phyloP scores from a whole-genome alignment of 169 alveolate genomes.

The Eimeria sp. region DNA sequence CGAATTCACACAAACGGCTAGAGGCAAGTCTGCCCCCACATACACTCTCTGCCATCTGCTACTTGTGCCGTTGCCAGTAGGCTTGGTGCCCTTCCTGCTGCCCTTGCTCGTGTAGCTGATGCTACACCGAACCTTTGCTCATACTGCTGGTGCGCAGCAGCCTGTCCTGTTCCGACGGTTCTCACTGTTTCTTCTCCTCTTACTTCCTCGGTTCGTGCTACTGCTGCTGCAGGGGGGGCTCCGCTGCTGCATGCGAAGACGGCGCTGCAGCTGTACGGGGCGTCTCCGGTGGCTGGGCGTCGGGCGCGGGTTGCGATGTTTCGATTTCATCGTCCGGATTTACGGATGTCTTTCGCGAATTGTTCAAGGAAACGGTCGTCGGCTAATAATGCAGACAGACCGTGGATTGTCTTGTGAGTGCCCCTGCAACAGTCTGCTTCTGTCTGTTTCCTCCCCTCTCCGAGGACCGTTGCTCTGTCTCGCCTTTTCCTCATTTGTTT shows the following conservation, averaged over 20 bases:
- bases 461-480: not conserved
- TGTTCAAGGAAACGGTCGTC: not conserved
- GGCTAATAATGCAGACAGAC: conserved; percentile 34
- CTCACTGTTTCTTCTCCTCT: not conserved
- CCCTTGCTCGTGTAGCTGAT: not conserved
- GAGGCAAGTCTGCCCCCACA: conserved; percentile 18
- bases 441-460: not conserved
- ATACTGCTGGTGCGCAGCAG: not conserved
- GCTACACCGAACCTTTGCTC: not conserved
- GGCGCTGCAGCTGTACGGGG: conserved; percentile 88
- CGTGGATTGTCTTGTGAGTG: conserved; percentile 76
- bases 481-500: not conserved
- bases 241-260: conserved; percentile 87
- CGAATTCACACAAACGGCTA: conserved; percentile 28
- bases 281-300: conserved; percentile 90
- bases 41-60: not conserved
- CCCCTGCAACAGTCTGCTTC: not conserved
- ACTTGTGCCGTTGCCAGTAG: not conserved
- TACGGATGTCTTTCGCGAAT: conserved; percentile 85
- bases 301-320: conserved; percentile 87
- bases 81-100: not conserved
- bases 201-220: not conserved
- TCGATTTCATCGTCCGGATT: conserved; percentile 91
- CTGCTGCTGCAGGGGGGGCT: conserved; percentile 78
- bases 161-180: not conserved